phyloP scores from a whole-genome alignment of 106 monocot species.

The Dendrobium catenatum region DNA sequence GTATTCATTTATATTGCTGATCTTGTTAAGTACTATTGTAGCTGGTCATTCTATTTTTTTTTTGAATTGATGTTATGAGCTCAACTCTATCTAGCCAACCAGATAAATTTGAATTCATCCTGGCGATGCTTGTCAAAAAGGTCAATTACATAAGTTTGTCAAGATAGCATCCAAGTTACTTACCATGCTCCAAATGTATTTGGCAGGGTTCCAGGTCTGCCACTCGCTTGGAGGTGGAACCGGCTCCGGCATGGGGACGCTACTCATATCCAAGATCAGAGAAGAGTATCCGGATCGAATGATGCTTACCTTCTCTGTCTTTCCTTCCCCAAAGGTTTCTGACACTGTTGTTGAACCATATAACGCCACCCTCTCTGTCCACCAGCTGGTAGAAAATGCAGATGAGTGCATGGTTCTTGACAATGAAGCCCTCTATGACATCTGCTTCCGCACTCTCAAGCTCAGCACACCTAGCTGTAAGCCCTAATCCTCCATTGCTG shows the following conservation, averaged over 20 bases:
- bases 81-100: background rate
- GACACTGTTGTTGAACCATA: conserved; percentile 11
- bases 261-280: conserved; percentile 13
- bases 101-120: background rate
- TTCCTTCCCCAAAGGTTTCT: conserved; percentile 8
- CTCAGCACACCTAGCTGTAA: conserved; percentile 19
- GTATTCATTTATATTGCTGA: no score
- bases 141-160: background rate
- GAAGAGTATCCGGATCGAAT: conserved; percentile 12
- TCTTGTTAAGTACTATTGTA: no score
- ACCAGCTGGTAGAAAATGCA: conserved; percentile 16
- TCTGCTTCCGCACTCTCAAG: conserved; percentile 16
- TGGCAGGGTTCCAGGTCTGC: conserved; percentile 10
- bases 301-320: conserved; percentile 9
- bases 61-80: background rate
- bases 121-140: background rate
- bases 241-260: conserved; percentile 10
- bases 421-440: conserved; percentile 19
- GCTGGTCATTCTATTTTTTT: background rate
- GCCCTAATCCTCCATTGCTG: background rate
- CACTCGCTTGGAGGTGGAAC: conserved; percentile 10
- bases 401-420: conserved; percentile 23
- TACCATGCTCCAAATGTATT: background rate
- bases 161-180: no score
- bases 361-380: conserved; percentile 6